phyloP scores from a whole-genome alignment of 148 eudicot genomes.

The Diospyros lotus region DNA sequence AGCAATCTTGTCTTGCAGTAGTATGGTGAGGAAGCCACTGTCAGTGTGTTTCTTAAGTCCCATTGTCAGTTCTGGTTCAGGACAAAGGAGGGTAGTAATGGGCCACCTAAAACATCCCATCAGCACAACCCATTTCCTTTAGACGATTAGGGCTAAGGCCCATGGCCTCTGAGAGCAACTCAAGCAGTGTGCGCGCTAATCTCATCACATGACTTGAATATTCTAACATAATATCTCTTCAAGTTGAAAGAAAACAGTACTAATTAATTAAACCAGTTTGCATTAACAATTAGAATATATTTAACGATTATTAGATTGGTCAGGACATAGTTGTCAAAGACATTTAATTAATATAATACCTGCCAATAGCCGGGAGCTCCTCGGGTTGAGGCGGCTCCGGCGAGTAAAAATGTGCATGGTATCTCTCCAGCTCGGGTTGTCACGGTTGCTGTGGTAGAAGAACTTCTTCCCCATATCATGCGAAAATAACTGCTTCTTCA shows the following conservation, averaged over 20 bases:
- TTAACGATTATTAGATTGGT: no score
- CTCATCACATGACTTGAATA: conserved; percentile 23
- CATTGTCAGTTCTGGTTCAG: conserved; percentile 27
- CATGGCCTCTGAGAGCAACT: conserved; percentile 33
- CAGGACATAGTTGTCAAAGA: no score
- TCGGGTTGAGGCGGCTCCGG: no score
- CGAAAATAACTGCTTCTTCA: conserved; percentile 29
- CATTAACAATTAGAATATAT: no score
- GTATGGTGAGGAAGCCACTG: conserved; percentile 21
- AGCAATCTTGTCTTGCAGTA: conserved; percentile 25
- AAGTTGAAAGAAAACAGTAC: background rate
- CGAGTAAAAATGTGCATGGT: conserved; percentile 6
- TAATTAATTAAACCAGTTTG: no score
- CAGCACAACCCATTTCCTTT: conserved; percentile 18
- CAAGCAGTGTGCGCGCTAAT: conserved; percentile 20
- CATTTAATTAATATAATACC: no score
- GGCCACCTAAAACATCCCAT: conserved; percentile 12
- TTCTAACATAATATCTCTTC: conserved; percentile 19
- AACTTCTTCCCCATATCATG: conserved; percentile 25
- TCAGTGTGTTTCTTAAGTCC: conserved; percentile 21
- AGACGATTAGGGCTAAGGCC: conserved; percentile 24
- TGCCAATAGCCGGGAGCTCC: no score
- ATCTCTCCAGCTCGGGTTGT: conserved; percentile 46
- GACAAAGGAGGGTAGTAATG: conserved; percentile 45
- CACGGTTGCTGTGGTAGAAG: conserved; percentile 26